Conservation (phyloP, 176 grass and related monocot species). For the Juncus effusus region DNA sequence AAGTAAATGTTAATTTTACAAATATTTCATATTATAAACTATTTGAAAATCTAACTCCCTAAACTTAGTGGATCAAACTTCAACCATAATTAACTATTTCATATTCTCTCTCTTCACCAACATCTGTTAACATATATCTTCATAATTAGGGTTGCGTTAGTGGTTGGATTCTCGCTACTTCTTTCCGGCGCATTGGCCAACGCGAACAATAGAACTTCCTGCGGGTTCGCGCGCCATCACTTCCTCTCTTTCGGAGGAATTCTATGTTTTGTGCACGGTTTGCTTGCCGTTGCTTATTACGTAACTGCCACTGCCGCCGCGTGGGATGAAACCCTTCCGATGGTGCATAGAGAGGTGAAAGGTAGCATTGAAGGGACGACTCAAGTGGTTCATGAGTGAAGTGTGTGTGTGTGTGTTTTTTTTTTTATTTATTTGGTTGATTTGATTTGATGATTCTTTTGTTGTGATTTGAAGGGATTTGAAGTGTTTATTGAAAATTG, state of each 20-base stretch:
- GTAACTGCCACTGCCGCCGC: conserved; percentile 40
- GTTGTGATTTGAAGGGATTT: neutral
- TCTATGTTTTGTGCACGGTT: conserved; percentile 72
- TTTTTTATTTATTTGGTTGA: conserved; percentile 5
- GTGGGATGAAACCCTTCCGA: conserved; percentile 15
- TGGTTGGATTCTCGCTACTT: conserved; percentile 68
- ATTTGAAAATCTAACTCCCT: neutral
- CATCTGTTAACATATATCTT: neutral
- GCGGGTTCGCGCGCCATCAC: conserved; percentile 61
- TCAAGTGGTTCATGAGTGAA: conserved; percentile 7
- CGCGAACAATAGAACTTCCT: conserved; percentile 44
- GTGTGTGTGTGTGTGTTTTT: too few relatives aligned
- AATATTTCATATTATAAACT: too few relatives aligned
- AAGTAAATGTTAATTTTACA: too few relatives aligned
- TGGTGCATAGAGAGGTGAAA: conserved; percentile 20
- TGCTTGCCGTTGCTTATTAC: conserved; percentile 64
- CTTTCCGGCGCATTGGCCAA: conserved; percentile 70
- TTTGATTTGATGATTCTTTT: conserved; percentile 21
- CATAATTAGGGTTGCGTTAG: conserved; percentile 50
- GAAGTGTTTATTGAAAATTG: too few relatives aligned
- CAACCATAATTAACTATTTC: too few relatives aligned
- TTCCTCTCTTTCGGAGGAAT: conserved; percentile 69
- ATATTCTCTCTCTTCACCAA: too few relatives aligned
- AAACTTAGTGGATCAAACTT: neutral
- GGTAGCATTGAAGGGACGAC: neutral